Percentiles rank a stretch among this genome's conserved stretches.
Conservation (phyloP, 139 green algal species). For the Yamagishiella unicocca region DNA sequence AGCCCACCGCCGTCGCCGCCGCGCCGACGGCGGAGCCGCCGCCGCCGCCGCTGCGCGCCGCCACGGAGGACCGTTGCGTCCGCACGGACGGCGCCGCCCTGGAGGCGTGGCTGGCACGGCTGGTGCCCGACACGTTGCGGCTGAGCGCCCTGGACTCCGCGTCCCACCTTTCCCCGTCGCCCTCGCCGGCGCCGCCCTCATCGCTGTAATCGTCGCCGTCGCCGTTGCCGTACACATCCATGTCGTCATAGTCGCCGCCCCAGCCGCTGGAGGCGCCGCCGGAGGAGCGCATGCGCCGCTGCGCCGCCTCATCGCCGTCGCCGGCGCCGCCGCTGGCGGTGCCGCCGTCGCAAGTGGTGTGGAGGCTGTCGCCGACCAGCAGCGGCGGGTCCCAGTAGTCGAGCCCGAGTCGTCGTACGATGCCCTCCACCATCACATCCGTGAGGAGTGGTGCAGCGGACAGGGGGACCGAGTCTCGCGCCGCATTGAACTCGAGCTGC, state of each 20-base stretch:
- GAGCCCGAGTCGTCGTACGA: slow-evolving; percentile 22
- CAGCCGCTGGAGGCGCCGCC: neutral
- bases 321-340: neutral
- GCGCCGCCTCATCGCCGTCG: neutral
- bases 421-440: slow-evolving; percentile 13
- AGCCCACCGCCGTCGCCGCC: neutral
- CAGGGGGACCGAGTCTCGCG: slow-evolving; percentile 34
- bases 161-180: neutral
- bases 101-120: neutral
- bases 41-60: neutral
- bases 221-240: neutral
- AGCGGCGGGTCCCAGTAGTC: slow-evolving; percentile 24
- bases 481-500: slow-evolving; percentile 44
- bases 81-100: neutral
- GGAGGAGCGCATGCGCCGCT: neutral
- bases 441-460: slow-evolving; percentile 18
- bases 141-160: neutral
- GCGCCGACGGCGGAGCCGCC: neutral
- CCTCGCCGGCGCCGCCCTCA: neutral
- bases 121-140: neutral
- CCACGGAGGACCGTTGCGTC: neutral
- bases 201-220: neutral
- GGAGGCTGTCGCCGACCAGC: neutral
- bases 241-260: neutral
- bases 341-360: neutral